These are phyloP conservation scores for Picea glauca DNA, from an alignment of 75 land plant genomes.

Conservation along the genomic window DNA sequence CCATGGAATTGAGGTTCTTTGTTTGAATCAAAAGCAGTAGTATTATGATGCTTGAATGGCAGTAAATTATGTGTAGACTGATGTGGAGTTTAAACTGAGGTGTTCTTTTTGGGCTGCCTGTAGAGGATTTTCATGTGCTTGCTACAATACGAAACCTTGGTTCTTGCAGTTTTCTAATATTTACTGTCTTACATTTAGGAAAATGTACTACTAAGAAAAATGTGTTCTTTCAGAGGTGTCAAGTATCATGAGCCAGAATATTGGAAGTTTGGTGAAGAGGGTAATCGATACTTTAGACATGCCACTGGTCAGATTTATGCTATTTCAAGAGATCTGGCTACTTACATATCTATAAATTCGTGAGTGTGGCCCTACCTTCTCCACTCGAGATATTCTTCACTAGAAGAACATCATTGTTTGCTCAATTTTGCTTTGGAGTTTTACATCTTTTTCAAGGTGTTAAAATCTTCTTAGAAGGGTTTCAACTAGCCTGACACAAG, in stretches of 20 bases:
- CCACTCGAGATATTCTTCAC: neutral
- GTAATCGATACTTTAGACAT: slow-evolving; percentile 62
- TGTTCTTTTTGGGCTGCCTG: neutral
- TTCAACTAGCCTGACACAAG: neutral
- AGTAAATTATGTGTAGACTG: neutral
- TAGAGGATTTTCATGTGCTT: neutral
- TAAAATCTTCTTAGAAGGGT: neutral
- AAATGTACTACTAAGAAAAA: neutral
- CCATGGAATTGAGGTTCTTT: too few relatives aligned
- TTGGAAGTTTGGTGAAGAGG: slow-evolving; percentile 71
- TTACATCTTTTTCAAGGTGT: neutral
- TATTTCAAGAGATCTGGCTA: slow-evolving; percentile 53
- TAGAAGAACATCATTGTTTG: neutral
- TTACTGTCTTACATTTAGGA: neutral
- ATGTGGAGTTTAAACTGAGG: neutral
- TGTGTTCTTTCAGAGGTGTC: slow-evolving; percentile 44
- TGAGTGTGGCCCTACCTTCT: slow-evolving; percentile 12
- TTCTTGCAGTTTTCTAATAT: too few relatives aligned
- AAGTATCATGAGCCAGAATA: slow-evolving; percentile 66
- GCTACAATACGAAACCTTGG: too few relatives aligned
- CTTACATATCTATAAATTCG: slow-evolving; percentile 45
- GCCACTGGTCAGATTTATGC: slow-evolving; percentile 69
- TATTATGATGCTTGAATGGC: neutral
- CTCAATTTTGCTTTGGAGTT: neutral
- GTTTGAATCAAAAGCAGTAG: neutral